Base-by-base conservation (phyloP, 2,329 filamentous ascomycete species). In the Tolypocladium nubicola region DNA sequence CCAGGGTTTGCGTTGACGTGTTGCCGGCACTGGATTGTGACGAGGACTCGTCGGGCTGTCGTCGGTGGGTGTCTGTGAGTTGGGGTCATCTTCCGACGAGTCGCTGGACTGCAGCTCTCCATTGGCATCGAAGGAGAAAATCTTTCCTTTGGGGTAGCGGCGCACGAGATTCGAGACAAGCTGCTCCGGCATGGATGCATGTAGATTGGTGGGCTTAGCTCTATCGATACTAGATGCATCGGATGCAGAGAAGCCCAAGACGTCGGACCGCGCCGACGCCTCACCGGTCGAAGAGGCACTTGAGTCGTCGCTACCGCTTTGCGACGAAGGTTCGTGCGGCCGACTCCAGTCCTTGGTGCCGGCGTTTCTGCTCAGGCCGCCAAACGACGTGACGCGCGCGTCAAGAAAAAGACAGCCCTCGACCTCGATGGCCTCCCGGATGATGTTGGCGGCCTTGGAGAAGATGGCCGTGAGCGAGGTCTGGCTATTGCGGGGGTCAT, bases 91-190 rank as follows among this genome's bases (percentile, higher is more conserved):
- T 8, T 62, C 64, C 0, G 67, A 66, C 3, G 66, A 63, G 30
- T 73, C 68, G 11, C 66, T 66, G 0, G 65, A 63, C 4, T 69
- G 67, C 0, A 75, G 55, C 11, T 69, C 65, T 0, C 75, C 76
- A 13, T 71, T 63, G 5, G 67, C 67, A 16, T 72, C 73, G 37
- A 75, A 76, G 53, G 73, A 75, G 59, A 78, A 80, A 1, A 79
- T 69, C 53, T 73, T 73, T 0, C 79, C 79, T 10, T 68, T 64
- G 0, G 77, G 77, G 57, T 81, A 76, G 1, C 73, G 67, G 14
- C 70, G 70, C 1, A 80, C 63, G 7, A 81, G 69, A 2, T 66
- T 67, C 1, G 68, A 64, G 2, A 81, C 65, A 16, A 77, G 70
- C 6, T 60, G 66, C 54, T 77, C 73, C 0, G 73, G 68, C 1